Evolutionary conservation across 768 basidiomycete genomes (phyloP).

Genomic region (Exsudoporus frostii): DNA sequence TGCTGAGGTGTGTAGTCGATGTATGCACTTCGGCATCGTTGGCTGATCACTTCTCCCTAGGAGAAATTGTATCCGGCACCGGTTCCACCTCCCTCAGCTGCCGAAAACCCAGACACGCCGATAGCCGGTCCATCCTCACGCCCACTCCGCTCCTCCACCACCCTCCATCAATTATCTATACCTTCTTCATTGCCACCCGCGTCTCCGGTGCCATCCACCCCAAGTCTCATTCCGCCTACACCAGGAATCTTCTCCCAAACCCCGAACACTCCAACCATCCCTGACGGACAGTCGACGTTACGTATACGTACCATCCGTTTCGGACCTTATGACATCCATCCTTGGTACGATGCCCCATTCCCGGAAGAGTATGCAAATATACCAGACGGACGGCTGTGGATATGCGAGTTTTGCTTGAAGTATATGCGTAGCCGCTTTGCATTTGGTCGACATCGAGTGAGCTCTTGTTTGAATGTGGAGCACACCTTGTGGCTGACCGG

Average conservation of each 20-base stretch:
- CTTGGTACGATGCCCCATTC: conserved; percentile 99
- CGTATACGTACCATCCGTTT: conserved; percentile 89
- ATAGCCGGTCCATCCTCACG: conserved; percentile 58
- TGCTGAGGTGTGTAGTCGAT: conserved; percentile 61
- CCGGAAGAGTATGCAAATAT: conserved; percentile 95
- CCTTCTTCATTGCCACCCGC: conserved; percentile 27
- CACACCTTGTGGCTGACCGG: conserved; percentile 8
- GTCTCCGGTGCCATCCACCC: conserved; percentile 40
- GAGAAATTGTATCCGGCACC: conserved; percentile 48
- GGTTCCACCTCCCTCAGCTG: conserved; percentile 29
- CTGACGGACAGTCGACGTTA: conserved; percentile 35
- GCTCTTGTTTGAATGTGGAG: conserved; percentile 26
- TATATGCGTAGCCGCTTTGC: conserved; percentile 96
- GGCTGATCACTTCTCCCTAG: conserved; percentile 30
- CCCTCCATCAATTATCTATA: conserved; percentile 37
- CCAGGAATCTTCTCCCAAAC: conserved; percentile 33
- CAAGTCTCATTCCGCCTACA: conserved; percentile 32
- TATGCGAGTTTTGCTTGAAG: conserved; percentile 97
- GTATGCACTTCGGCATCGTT: background rate
- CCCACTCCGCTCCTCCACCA: conserved; percentile 63
- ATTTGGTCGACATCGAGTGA: conserved; percentile 78
- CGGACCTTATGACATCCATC: conserved; percentile 88
- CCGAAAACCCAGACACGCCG: conserved; percentile 35
- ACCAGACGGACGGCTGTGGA: conserved; percentile 90
- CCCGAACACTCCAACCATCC: conserved; percentile 26